Evolutionary conservation across 2,329 filamentous ascomycete species (phyloP).

Genomic region (Hypocreales sp.): DNA sequence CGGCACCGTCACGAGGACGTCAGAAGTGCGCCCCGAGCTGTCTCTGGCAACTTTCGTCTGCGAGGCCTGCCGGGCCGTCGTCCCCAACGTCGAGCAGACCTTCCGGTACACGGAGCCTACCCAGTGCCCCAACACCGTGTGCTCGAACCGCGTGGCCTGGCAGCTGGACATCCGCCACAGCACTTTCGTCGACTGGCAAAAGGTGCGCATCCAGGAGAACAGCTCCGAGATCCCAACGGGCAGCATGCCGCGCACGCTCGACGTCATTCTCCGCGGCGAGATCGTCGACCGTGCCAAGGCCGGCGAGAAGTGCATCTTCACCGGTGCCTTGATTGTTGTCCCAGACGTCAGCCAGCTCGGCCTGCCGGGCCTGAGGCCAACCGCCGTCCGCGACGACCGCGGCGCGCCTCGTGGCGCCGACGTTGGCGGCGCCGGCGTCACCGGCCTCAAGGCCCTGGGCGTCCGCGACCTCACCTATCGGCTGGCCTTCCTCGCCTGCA

Average conservation of each 20-base stretch:
- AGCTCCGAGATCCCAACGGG: conserved; percentile 96
- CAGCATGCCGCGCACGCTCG: conserved; percentile 96
- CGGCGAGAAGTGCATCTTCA: conserved; percentile 97
- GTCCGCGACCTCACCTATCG: conserved; percentile 91
- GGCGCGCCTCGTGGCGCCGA: conserved; percentile 60
- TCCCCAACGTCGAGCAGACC: conserved; percentile 89
- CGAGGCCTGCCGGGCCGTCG: conserved; percentile 68
- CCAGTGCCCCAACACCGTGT: conserved; percentile 79
- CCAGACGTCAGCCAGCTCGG: conserved; percentile 92
- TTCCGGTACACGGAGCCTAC: conserved; percentile 96
- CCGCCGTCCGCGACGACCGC: conserved; percentile 70
- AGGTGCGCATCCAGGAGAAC: conserved; percentile 95
- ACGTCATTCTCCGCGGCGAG: conserved; percentile 88
- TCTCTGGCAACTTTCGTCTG: conserved; percentile 87
- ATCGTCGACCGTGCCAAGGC: conserved; percentile 97
- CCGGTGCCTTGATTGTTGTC: conserved; percentile 87
- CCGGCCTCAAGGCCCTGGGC: conserved; percentile 79
- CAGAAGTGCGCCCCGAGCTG: conserved; percentile 87
- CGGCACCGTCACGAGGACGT: conserved; percentile 90
- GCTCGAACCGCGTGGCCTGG: conserved; percentile 86
- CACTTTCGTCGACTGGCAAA: conserved; percentile 98
- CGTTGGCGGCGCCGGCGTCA: conserved; percentile 70
- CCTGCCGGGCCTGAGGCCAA: conserved; percentile 70
- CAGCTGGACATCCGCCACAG: conserved; percentile 91
- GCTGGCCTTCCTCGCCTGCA: conserved; percentile 91